Evolutionary conservation across 495 filamentous ascomycete genomes (phyloP), one percentile per base, ranked within the genome.

Genomic region (Neurospora sp.): DNA sequence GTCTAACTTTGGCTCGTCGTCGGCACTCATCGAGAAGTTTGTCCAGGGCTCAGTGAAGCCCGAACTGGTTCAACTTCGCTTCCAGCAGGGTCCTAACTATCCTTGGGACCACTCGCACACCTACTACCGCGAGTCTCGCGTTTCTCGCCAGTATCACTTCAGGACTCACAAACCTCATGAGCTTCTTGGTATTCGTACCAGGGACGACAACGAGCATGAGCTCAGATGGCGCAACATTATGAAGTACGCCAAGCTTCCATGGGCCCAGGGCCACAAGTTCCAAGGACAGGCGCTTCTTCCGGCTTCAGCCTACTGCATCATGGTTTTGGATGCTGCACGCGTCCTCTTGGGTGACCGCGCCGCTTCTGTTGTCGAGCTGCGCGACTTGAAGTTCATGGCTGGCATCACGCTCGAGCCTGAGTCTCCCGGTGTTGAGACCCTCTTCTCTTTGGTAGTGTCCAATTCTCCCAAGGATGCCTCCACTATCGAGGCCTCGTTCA

Each of bases 321-420:
- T 86, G 82, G 80, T 83, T 4, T 70, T 83, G 14, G 85, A 86
- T 49, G 84, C 84, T 37, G 83, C 84, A 4, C 79, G 75, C 1
- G 72, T 39, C 18, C 71, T 76, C 4, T 69, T 83, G 18, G 76
- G 70, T 2, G 78, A 75, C 12, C 80, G 78, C 8, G 31, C 76
- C 0, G 84, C 81, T 10, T 82, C 83, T 0, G 2, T 84, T 3
- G 70, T 86, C n/a, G 84, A 85, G 73, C 76, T 85, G 4, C 74
- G 75, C 1, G 78, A 85, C 70, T 31, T 85, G 11, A 76, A 77
- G 14, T 87, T 90, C 27, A 71, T 77, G 0, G 84, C 79, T 49
- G 87, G 88, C 0, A 84, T 91, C 38, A 82, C 80, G 0, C 78
- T 91, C 1, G 84, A 87, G n/a, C 78, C 78, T 1, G 85, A 87